phyloP scores from a whole-genome alignment of 179 eudicot species.

The Heliamphora pulchella region DNA sequence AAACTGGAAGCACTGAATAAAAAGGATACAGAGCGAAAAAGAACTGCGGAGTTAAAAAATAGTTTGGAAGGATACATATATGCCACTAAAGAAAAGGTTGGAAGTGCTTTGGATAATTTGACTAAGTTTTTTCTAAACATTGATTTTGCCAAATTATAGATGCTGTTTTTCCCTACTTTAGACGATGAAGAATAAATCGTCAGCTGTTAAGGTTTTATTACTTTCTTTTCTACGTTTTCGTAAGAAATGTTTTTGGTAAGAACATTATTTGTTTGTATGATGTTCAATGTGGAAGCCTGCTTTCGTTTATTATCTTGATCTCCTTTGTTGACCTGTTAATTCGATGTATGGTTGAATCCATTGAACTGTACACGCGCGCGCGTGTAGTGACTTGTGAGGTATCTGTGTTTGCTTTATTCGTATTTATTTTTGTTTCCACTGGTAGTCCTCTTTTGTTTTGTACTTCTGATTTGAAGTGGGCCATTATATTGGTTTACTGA shows the following conservation, averaged over 20 bases:
- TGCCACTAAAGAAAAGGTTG: constrained; percentile 78
- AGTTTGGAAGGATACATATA: constrained; percentile 83
- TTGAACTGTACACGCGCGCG: neutral
- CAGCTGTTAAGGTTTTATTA: neutral
- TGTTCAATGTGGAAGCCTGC: constrained; percentile 1
- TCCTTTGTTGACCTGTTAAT: neutral
- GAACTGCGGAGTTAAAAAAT: constrained; percentile 89
- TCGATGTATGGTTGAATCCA: neutral
- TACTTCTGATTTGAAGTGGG: neutral
- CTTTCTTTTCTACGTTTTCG: neutral
- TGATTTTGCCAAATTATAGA: neutral
- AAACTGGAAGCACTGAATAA: constrained; percentile 67
- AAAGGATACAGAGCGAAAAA: constrained; percentile 79
- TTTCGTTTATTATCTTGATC: neutral
- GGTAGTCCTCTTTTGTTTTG: neutral
- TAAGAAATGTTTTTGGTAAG: neutral
- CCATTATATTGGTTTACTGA: neutral
- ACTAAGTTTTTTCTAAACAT: neutral
- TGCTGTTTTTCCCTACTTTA: neutral
- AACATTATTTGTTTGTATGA: neutral
- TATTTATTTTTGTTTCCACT: neutral
- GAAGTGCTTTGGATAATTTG: neutral
- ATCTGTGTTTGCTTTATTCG: neutral
- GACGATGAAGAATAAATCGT: neutral
- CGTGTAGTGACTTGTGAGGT: neutral